Evolutionary conservation across 208 protist genomes (phyloP).

Genomic region (Kentomonas sorsogonicus): DNA sequence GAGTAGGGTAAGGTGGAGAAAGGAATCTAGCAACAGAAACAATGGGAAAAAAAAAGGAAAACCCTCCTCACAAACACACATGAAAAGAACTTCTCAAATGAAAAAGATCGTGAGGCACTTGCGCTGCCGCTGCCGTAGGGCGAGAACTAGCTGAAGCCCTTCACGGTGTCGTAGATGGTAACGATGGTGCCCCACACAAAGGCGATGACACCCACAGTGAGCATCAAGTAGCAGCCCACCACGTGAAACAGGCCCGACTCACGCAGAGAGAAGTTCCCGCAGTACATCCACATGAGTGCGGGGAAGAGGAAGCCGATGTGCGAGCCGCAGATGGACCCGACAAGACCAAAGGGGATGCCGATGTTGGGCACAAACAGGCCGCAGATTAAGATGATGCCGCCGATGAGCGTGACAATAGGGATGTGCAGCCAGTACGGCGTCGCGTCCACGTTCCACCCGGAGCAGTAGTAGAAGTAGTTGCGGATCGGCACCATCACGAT

Average conservation of each 20-base stretch:
- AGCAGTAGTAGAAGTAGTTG: slow-evolving; percentile 49
- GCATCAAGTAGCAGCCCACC: slow-evolving; percentile 29
- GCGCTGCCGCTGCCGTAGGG: no score
- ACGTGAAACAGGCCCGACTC: slow-evolving; percentile 33
- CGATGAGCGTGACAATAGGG: slow-evolving; percentile 26
- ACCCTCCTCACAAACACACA: not conserved
- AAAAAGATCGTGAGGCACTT: not conserved
- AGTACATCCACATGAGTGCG: slow-evolving; percentile 62
- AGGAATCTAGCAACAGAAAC: slow-evolving; percentile 2
- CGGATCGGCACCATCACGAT: slow-evolving; percentile 52
- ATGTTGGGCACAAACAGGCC: slow-evolving; percentile 66
- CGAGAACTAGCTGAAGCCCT: no score
- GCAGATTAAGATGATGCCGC: slow-evolving; percentile 23
- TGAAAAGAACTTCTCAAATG: slow-evolving; percentile 1
- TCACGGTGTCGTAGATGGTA: slow-evolving; percentile 32
- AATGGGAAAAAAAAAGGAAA: not conserved
- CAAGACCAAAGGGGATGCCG: slow-evolving; percentile 54
- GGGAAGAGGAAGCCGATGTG: slow-evolving; percentile 69
- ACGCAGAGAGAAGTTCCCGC: slow-evolving; percentile 37
- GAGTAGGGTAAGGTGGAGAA: no score
- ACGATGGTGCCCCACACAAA: slow-evolving; percentile 59
- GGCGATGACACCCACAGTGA: slow-evolving; percentile 47
- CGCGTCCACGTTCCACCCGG: slow-evolving; percentile 41
- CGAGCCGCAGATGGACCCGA: slow-evolving; percentile 64
- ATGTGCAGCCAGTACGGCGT: slow-evolving; percentile 61